Percentiles rank a stretch among this genome's conserved stretches.
Evolutionary conservation across 768 basidiomycete species (phyloP).

Genomic region (Plicaturopsis crispa): DNA sequence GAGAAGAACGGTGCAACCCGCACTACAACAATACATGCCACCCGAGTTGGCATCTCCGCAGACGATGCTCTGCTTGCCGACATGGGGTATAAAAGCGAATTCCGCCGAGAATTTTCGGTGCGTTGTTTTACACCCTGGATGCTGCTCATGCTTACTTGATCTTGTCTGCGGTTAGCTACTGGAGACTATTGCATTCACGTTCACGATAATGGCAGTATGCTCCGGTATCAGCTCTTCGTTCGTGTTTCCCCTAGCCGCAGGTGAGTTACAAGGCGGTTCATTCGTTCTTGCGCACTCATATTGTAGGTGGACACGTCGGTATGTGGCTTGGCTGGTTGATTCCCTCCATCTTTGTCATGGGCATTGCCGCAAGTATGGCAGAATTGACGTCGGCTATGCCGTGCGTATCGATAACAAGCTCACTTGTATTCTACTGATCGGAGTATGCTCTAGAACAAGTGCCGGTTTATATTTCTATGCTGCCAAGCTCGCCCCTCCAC

Average conservation of each 20-base stretch:
- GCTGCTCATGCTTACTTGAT: not conserved
- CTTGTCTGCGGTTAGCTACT: slow-evolving; percentile 34
- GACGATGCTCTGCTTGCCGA: slow-evolving; percentile 55
- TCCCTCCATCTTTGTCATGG: slow-evolving; percentile 60
- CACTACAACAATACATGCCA: no score
- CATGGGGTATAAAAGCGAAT: slow-evolving; percentile 67
- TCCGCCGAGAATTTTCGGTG: slow-evolving; percentile 69
- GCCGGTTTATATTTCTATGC: slow-evolving; percentile 77
- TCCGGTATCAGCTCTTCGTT: slow-evolving; percentile 63
- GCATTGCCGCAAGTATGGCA: slow-evolving; percentile 64
- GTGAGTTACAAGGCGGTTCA: slow-evolving; percentile 22
- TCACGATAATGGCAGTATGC: slow-evolving; percentile 66
- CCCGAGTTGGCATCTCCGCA: no score
- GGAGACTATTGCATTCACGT: slow-evolving; percentile 39
- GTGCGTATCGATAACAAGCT: slow-evolving; percentile 34
- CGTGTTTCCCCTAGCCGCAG: slow-evolving; percentile 53
- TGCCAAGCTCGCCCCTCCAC: slow-evolving; percentile 60
- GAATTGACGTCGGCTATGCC: slow-evolving; percentile 72
- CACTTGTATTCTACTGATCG: no score
- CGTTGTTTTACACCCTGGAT: slow-evolving; percentile 10
- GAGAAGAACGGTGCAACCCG: no score
- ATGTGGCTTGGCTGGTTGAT: slow-evolving; percentile 79
- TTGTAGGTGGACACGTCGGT: slow-evolving; percentile 72
- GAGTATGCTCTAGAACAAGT: slow-evolving; percentile 44
- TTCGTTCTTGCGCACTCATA: no score